Base-by-base conservation (phyloP, 768 basidiomycete genomes). In the Suillus variegatus region DNA sequence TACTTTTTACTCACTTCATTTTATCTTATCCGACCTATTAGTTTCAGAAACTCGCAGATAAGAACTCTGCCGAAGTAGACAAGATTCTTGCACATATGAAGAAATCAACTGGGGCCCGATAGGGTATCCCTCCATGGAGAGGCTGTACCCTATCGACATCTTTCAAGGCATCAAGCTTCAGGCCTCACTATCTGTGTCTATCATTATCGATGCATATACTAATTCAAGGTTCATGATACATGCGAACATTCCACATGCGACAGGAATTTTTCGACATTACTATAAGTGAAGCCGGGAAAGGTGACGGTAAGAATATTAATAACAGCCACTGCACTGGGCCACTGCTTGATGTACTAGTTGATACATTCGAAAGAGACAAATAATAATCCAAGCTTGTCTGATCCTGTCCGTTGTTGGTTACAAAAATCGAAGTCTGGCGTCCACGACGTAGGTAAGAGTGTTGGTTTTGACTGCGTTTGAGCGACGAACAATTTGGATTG, bases 41-140 rank as follows among this genome's bases (percentile, higher is more conserved):
- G 93, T 92, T 94, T 74, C 91, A 93, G 73, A 90, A 88, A 69
- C 78, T 94, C 14, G 80, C 82, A 0, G 88, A 93, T 67, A 84
- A 79, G 65, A 82, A 86, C 64, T 75, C 92, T 20, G 79, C 72
- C 2, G 90, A 93, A 51, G 78, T 92, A 16, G 92, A 94, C 73
- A 86, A 85, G 62, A 82, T 88, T 63, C 75, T 94, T 36, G 81
- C 81, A 0, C 82, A 83, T 38, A 76, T 91, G 61, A 92, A 90
- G 74, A 91, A 88, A 73, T 78, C 82, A 12, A 84, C 84, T 1
- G 75, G 73, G 35, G 63, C 43, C 58, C 72, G 73, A 43, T 77
- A 74, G 65, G 54, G 35, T 36, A 13, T 55, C 35, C 36, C 36
- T 36, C 36, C 36, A 9, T 6, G 9, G 25, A 40, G 22, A 18